Percentiles rank a stretch among this genome's conserved stretches.
phyloP scores from a whole-genome alignment of 257 asterid species.

The Lithospermum erythrorhizon region DNA sequence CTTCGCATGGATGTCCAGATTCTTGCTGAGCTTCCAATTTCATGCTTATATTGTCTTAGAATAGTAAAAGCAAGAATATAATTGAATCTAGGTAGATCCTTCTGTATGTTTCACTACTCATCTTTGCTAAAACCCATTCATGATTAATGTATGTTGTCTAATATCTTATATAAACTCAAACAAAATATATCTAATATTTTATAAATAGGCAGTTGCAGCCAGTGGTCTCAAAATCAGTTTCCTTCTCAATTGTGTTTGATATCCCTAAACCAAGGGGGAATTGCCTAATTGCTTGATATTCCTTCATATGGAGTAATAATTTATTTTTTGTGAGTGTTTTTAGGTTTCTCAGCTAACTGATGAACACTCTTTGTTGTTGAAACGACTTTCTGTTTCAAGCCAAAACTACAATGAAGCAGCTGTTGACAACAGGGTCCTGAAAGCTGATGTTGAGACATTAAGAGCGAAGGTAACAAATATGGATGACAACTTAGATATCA shows the following conservation, averaged over 20 bases:
- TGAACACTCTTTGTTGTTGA: slow-evolving; percentile 67
- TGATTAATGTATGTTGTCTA: no score
- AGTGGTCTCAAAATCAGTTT: neutral
- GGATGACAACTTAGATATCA: neutral
- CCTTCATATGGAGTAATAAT: slow-evolving; percentile 1
- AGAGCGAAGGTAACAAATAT: slow-evolving; percentile 62
- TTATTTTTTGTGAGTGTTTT: slow-evolving; percentile 13
- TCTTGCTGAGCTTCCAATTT: neutral
- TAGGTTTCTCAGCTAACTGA: slow-evolving; percentile 73
- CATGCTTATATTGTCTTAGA: neutral
- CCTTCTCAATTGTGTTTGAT: no score
- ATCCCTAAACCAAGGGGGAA: neutral
- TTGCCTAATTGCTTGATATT: neutral
- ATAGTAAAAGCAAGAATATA: neutral
- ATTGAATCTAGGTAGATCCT: neutral
- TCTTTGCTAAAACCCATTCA: no score
- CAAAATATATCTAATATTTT: no score
- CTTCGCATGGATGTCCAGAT: neutral
- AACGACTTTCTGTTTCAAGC: slow-evolving; percentile 70
- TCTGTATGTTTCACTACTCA: neutral
- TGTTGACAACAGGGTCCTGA: slow-evolving; percentile 87
- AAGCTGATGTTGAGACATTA: slow-evolving; percentile 91
- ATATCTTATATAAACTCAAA: no score
- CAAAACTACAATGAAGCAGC: slow-evolving; percentile 87
- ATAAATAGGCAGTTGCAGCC: neutral